phyloP scores from a whole-genome alignment of 2,329 filamentous ascomycete species.

The Monosporascus sp. region DNA sequence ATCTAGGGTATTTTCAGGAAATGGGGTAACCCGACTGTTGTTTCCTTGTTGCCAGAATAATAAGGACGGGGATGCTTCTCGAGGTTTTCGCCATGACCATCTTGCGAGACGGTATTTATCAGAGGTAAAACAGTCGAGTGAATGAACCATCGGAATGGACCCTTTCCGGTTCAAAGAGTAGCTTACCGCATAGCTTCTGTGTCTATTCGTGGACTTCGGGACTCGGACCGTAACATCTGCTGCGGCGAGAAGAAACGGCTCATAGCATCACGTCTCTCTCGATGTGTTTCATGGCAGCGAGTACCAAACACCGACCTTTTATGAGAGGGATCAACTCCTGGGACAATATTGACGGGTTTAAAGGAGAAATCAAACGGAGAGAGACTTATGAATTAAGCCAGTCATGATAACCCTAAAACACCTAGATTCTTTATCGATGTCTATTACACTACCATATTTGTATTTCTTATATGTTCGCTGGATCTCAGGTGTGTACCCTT shows the following conservation, averaged over 20 bases:
- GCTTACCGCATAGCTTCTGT: constrained; percentile 21
- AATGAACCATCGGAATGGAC: no score
- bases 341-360: neutral
- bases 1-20: no score
- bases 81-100: no score
- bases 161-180: neutral
- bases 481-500: constrained; percentile 8
- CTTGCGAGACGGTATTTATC: no score
- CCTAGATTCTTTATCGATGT: neutral
- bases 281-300: constrained; percentile 17
- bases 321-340: neutral
- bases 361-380: neutral
- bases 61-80: no score
- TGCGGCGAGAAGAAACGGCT: constrained; percentile 23
- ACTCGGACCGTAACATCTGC: constrained; percentile 23
- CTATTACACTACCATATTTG: constrained; percentile 2
- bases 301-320: constrained; percentile 12
- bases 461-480: constrained; percentile 10
- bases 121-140: no score
- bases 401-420: neutral
- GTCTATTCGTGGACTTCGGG: constrained; percentile 17
- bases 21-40: no score
- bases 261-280: constrained; percentile 13
- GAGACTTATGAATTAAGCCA: neutral
- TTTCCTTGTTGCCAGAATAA: no score